A percentile compares a stretch with the other conserved stretches of the same genome.
Evolutionary conservation across 1,284 basidiomycete species (phyloP).

Genomic region (Sanghuangporus sanghuang): DNA sequence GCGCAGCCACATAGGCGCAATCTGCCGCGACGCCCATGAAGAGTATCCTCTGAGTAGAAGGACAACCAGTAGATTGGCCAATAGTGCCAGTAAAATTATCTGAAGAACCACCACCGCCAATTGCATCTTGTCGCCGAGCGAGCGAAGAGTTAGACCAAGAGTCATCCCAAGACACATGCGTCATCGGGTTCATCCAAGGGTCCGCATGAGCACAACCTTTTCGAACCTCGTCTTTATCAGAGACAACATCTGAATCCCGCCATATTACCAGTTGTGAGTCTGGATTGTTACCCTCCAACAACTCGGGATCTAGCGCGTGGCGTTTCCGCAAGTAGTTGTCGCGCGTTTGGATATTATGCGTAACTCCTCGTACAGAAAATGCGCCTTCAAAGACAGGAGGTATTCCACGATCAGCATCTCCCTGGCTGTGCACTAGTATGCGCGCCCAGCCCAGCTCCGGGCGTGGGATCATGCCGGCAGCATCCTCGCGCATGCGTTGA

Average conservation of each 20-base stretch:
- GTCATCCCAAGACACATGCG: conserved; percentile 33
- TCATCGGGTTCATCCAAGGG: conserved; percentile 48
- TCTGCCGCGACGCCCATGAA: conserved; percentile 89
- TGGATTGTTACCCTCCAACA: conserved; percentile 27
- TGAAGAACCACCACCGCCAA: conserved; percentile 40
- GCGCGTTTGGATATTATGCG: conserved; percentile 71
- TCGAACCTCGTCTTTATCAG: conserved; percentile 37
- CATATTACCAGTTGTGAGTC: conserved; percentile 65
- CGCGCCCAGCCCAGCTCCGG: conserved; percentile 64
- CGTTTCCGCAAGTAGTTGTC: conserved; percentile 66
- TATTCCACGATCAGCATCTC: conserved; percentile 40
- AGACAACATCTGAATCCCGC: conserved; percentile 62
- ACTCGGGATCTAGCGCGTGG: conserved; percentile 50
- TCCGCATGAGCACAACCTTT: conserved; percentile 68
- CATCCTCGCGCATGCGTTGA: conserved; percentile 55
- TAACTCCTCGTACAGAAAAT: conserved; percentile 62
- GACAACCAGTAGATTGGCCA: conserved; percentile 68
- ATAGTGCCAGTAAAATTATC: conserved; percentile 66
- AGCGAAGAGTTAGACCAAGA: conserved; percentile 25
- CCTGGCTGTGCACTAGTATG: conserved; percentile 65
- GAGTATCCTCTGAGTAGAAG: conserved; percentile 67
- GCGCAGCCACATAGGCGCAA: conserved; percentile 69
- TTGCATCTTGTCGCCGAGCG: conserved; percentile 51
- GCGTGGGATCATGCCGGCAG: conserved; percentile 41
- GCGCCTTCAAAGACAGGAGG: conserved; percentile 71